phyloP scores from a whole-genome alignment of 1,139 yeast species.

The Scheffersomyces lignicola region DNA sequence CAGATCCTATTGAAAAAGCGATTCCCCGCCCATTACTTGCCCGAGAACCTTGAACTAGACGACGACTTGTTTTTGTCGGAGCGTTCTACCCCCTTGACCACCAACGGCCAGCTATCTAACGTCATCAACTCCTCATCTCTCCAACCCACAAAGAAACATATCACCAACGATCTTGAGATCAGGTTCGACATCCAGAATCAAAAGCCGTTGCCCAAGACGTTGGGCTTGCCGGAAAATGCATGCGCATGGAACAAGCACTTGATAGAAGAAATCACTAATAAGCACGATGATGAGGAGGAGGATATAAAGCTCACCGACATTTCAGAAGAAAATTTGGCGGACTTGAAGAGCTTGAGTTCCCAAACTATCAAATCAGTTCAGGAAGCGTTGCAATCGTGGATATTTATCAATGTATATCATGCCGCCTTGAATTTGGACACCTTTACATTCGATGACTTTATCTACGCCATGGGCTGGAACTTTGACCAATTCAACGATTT shows the following conservation, averaged over 20 bases:
- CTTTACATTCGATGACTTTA: conserved; percentile 77
- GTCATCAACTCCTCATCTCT: conserved; percentile 15
- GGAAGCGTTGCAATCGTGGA: conserved; percentile 69
- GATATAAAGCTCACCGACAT: conserved; percentile 15
- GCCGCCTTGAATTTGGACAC: conserved; percentile 64
- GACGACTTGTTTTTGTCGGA: conserved; percentile 10
- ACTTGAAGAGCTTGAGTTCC: conserved; percentile 21
- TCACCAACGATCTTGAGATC: conserved; percentile 38
- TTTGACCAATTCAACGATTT: conserved; percentile 40
- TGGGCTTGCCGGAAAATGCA: conserved; percentile 35
- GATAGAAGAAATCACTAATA: conserved; percentile 20
- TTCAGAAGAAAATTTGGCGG: conserved; percentile 5
- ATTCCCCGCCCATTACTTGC: conserved; percentile 40
- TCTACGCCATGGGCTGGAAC: conserved; percentile 63
- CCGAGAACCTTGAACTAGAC: conserved; percentile 26
- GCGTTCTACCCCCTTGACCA: conserved; percentile 15
- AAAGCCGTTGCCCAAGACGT: conserved; percentile 29
- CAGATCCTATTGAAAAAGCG: conserved; percentile 16
- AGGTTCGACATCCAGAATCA: conserved; percentile 42
- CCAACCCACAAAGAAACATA: conserved; percentile 41
- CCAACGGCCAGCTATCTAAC: no score
- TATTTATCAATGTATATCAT: conserved; percentile 70
- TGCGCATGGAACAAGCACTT: conserved; percentile 21
- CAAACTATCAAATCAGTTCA: conserved; percentile 19
- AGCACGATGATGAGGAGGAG: conserved; percentile 17